Base-by-base conservation (phyloP, 148 eudicot genomes). In the Talinum fruticosum region DNA sequence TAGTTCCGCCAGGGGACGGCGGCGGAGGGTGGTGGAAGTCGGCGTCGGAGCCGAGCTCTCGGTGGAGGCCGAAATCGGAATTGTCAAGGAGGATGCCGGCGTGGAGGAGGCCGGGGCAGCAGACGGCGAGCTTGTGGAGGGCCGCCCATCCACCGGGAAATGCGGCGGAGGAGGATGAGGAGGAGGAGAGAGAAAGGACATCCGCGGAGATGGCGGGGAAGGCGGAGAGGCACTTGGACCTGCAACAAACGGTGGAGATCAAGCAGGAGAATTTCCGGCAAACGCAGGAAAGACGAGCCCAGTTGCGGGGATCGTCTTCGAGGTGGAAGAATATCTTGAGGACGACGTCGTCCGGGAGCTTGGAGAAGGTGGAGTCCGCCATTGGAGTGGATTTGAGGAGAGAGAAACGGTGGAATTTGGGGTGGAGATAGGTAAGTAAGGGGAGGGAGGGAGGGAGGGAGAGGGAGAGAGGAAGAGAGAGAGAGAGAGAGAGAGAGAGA, bases 31-130 rank as follows among this genome's bases (percentile, higher is more conserved):
- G 64, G 61, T 1, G 54, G 61, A 15, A 65, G 41, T 85, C 81
- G 73, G 86, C 81, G 47, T 88, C 85, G 0, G 93, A 86, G 3
- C 96, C 98, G 70, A 94, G 80, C 8, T 92, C 97, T 24, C 97
- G 87, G 12, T 87, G 87, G 59, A 94, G 90, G 66, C 98, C 98
- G 77, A 94, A 92, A 66, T 94, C 97, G 35, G 96, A 92, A 64
- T 90, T 83, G 21, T 92, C 98, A 0, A 94, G 84, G 35, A 92
- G 89, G 36, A 94, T 88, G 16, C 97, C 98, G 34, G 98, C 70
- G 84, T 88, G 92, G 65, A 71, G 81, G 67, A 89, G 89, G 23
- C 97, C 98, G 0, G 98, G 98, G 70, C 98, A 94, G 85, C 96
- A 92, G 53, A 94, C 96, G 35, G 92, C 81, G 33, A 90, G 84